Percentiles rank a stretch among this genome's conserved stretches.
Evolutionary conservation across 164 flowering plant species (phyloP).

Genomic region (Santalum album): DNA sequence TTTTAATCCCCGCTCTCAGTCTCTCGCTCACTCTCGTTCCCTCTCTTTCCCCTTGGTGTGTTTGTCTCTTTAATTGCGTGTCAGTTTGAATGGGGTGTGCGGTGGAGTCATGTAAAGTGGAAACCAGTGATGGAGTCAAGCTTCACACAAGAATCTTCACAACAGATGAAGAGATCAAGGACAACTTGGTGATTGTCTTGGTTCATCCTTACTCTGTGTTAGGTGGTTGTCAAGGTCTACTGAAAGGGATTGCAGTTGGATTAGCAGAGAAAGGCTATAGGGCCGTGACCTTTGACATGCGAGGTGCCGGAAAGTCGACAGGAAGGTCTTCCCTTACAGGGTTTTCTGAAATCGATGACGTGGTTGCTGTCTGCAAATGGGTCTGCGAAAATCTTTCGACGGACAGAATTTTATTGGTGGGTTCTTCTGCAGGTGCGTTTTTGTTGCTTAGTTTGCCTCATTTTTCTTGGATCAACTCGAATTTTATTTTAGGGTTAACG

Average conservation of each 20-base stretch:
- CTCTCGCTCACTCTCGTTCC: too few species aligned
- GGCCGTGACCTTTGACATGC: conserved; percentile 6
- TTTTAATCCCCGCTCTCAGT: too few species aligned
- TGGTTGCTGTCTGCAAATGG: conserved; percentile 2
- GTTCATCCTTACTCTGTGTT: conserved; percentile 11
- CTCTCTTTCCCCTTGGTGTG: neutral
- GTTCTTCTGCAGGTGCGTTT: conserved; percentile 25
- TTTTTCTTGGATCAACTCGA: neutral
- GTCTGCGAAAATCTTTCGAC: conserved; percentile 4
- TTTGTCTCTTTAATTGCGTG: neutral
- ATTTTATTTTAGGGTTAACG: neutral
- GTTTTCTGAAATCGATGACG: neutral
- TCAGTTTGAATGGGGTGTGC: conserved; percentile 1
- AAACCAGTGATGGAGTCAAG: conserved; percentile 17
- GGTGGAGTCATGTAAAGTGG: conserved; percentile 45
- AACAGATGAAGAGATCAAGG: conserved; percentile 25
- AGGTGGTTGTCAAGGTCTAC: conserved; percentile 82
- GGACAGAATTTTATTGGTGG: conserved; percentile 15
- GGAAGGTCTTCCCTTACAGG: conserved; percentile 1
- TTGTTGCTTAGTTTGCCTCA: neutral
- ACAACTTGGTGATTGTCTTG: conserved; percentile 8
- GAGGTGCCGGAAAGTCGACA: neutral
- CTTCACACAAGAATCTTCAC: conserved; percentile 25
- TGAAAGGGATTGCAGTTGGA: conserved; percentile 73
- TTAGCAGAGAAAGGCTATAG: conserved; percentile 28